These are phyloP conservation scores for Cucumis sativus DNA, from an alignment of 306 rosid species.

Conservation along the genomic window DNA sequence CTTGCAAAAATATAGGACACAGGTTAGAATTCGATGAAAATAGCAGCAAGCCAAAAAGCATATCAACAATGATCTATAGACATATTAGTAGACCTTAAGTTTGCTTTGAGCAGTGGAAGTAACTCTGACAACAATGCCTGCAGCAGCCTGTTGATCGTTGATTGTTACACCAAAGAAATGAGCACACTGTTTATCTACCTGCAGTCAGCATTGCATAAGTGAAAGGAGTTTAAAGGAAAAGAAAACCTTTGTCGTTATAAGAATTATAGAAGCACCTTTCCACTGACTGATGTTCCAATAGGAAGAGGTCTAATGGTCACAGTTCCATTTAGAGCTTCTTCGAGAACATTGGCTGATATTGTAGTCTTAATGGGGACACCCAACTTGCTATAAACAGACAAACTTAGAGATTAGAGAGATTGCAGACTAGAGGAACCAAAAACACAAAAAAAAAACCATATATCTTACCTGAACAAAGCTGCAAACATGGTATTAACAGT, in stretches of 20 bases:
- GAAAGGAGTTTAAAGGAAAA: conserved; percentile 2
- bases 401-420: conserved; percentile 16
- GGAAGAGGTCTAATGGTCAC: conserved; percentile 96
- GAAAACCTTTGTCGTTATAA: conserved; percentile 6
- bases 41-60: background rate
- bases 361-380: conserved; percentile 99
- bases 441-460: background rate
- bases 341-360: conserved; percentile 90
- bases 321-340: conserved; percentile 92
- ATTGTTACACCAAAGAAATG: conserved; percentile 93
- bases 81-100: conserved; percentile 47
- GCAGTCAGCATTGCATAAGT: conserved; percentile 25
- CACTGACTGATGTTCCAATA: conserved; percentile 87
- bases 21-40: background rate
- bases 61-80: background rate
- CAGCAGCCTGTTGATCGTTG: conserved; percentile 73
- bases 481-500: conserved; percentile 99
- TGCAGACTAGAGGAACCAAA: conserved; percentile 2
- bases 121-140: conserved; percentile 85
- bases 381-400: conserved; percentile 63
- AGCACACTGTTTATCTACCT: conserved; percentile 96
- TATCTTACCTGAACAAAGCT: conserved; percentile 84
- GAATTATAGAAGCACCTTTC: conserved; percentile 57
- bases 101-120: conserved; percentile 91
- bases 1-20: background rate